These are phyloP conservation scores for Xylaria sp. DNA, from an alignment of 2,329 filamentous ascomycete species.

Conservation along the genomic window DNA sequence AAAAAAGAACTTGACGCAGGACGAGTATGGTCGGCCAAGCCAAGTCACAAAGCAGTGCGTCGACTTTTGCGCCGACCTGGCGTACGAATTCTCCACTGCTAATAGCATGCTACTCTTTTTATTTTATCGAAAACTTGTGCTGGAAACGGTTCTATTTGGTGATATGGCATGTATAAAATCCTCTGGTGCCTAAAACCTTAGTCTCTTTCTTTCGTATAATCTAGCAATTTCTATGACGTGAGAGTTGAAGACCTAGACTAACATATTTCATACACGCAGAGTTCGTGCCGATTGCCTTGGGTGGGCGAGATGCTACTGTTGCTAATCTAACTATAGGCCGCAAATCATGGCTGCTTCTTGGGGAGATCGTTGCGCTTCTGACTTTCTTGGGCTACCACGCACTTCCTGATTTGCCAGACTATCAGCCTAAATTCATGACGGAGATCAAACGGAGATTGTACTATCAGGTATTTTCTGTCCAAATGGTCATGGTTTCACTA, in stretches of 20 bases:
- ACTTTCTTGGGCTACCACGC: constrained; percentile 63
- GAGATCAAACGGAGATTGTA: constrained; percentile 49
- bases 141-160: too few relatives aligned
- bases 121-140: constrained; percentile 2
- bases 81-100: constrained; percentile 43
- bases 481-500: constrained; percentile 54
- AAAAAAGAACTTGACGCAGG: constrained; percentile 13
- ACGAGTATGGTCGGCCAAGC: constrained; percentile 29
- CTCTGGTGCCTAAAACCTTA: background rate
- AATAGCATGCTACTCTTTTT: constrained; percentile 37
- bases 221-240: background rate
- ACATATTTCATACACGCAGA: background rate
- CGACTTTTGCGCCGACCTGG: constrained; percentile 42
- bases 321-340: constrained; percentile 38
- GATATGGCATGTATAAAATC: background rate
- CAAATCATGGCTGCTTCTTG: constrained; percentile 43
- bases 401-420: constrained; percentile 46
- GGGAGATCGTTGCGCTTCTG: constrained; percentile 42
- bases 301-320: background rate
- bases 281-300: constrained; percentile 18
- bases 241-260: background rate
- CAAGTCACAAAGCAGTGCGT: constrained; percentile 39
- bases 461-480: constrained; percentile 48
- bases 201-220: background rate
- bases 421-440: constrained; percentile 37